Evolutionary conservation across 768 basidiomycete genomes (phyloP).

Genomic region (Lactarius deliciosus): DNA sequence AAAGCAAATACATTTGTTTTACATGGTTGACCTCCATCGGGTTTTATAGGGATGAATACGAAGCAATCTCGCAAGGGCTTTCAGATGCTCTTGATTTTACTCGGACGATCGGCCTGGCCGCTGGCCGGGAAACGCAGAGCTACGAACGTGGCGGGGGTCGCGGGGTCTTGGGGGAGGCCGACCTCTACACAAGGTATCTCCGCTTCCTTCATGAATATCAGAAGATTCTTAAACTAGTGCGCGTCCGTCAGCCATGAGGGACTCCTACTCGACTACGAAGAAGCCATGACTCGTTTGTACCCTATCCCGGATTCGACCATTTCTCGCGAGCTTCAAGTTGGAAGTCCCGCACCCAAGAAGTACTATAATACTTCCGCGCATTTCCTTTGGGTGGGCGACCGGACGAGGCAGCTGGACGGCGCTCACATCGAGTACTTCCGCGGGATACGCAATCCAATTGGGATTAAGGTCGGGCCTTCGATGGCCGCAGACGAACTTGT

Average conservation of each 20-base stretch:
- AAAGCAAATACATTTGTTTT: background rate
- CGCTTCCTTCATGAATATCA: background rate
- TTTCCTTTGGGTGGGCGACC: constrained; percentile 97
- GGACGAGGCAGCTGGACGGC: constrained; percentile 86
- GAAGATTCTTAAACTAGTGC: background rate
- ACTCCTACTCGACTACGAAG: constrained; percentile 88
- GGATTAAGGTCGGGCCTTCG: constrained; percentile 92
- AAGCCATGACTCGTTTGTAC: constrained; percentile 80
- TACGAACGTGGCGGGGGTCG: constrained; percentile 74
- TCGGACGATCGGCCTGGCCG: constrained; percentile 77
- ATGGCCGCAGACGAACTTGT: constrained; percentile 80
- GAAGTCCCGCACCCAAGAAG: constrained; percentile 36
- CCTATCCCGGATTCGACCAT: constrained; percentile 38
- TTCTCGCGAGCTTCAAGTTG: constrained; percentile 11
- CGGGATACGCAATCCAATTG: constrained; percentile 90
- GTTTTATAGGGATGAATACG: constrained; percentile 67
- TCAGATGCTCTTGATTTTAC: constrained; percentile 94
- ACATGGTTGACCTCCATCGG: background rate
- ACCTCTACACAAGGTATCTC: constrained; percentile 83
- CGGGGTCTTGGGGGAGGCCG: constrained; percentile 79
- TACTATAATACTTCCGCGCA: constrained; percentile 92
- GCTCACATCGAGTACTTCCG: constrained; percentile 96
- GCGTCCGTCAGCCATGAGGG: constrained; percentile 74
- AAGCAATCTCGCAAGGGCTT: constrained; percentile 78
- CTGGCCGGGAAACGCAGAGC: constrained; percentile 41